Percentiles rank a stretch among this genome's conserved stretches.
Evolutionary conservation across 306 rosid genomes (phyloP).

Genomic region (Trifolium repens): DNA sequence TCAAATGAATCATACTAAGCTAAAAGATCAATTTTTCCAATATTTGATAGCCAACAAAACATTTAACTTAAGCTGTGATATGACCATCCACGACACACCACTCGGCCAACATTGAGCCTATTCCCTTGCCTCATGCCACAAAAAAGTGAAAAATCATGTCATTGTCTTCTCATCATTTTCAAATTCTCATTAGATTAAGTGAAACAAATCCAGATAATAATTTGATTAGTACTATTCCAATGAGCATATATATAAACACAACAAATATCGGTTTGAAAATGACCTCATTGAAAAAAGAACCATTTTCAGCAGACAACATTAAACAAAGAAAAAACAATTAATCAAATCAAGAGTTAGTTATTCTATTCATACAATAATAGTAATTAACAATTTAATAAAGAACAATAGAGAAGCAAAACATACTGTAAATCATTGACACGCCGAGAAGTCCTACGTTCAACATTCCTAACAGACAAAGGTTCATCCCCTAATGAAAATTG

Average conservation of each 20-base stretch:
- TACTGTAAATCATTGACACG: conserved; percentile 93
- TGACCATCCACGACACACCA: not conserved
- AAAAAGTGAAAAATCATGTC: not conserved
- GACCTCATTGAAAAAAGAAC: not conserved
- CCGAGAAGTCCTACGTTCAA: conserved; percentile 94
- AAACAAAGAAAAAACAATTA: not conserved
- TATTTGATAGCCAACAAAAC: conserved; percentile 17
- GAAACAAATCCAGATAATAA: not conserved
- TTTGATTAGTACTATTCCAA: conserved; percentile 1
- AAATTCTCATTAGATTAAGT: not conserved
- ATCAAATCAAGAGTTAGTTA: not conserved
- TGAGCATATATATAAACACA: not conserved
- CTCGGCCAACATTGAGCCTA: not conserved
- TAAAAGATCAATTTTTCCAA: conserved; percentile 13
- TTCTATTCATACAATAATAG: not conserved
- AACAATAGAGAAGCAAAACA: conserved; percentile 41
- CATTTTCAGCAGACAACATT: not conserved
- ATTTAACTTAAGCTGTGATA: conserved; percentile 4
- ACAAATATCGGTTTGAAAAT: not conserved
- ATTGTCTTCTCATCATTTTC: not conserved
- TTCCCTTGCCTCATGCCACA: conserved; percentile 1
- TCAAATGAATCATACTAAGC: conserved; percentile 29
- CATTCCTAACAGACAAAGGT: conserved; percentile 93
- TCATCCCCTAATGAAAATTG: conserved; percentile 93
- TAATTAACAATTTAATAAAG: not conserved